These are phyloP conservation scores for Akanthomyces dipterigenus DNA, from an alignment of 2,329 filamentous ascomycete species.

Conservation along the genomic window DNA sequence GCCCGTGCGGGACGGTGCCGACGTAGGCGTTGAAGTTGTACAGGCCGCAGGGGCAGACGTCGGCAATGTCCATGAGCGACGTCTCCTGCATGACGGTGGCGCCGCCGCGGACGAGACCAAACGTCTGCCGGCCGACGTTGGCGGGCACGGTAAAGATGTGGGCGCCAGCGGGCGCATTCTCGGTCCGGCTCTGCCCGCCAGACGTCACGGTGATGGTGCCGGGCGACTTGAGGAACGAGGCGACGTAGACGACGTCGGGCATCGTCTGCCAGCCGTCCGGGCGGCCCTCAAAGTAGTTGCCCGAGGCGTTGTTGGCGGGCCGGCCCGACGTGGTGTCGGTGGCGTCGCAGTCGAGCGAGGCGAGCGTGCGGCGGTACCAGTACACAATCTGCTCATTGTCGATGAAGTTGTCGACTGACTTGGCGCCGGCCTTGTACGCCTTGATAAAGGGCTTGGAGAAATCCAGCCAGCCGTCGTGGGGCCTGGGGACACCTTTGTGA, in stretches of 20 bases:
- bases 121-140: constrained; percentile 9
- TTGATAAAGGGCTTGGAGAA: constrained; percentile 47
- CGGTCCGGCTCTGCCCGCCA: constrained; percentile 34
- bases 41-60: constrained; percentile 13
- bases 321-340: constrained; percentile 42
- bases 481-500: constrained; percentile 14
- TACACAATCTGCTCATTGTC: constrained; percentile 44
- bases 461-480: constrained; percentile 46
- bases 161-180: constrained; percentile 21
- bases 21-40: constrained; percentile 15
- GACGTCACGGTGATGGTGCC: constrained; percentile 39
- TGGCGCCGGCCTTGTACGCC: constrained; percentile 42
- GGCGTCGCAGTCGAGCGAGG: constrained; percentile 39
- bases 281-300: constrained; percentile 45
- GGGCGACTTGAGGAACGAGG: constrained; percentile 40
- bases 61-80: constrained; percentile 13
- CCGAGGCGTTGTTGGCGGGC: constrained; percentile 36
- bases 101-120: constrained; percentile 7
- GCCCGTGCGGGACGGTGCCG: constrained; percentile 12
- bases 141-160: constrained; percentile 18
- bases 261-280: constrained; percentile 44
- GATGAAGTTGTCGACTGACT: constrained; percentile 34
- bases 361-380: constrained; percentile 48
- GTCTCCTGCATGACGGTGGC: constrained; percentile 5
- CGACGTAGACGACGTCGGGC: constrained; percentile 44